Evolutionary conservation across 768 basidiomycete species (phyloP).

Genomic region (Tubosaeta brunneosetosa): DNA sequence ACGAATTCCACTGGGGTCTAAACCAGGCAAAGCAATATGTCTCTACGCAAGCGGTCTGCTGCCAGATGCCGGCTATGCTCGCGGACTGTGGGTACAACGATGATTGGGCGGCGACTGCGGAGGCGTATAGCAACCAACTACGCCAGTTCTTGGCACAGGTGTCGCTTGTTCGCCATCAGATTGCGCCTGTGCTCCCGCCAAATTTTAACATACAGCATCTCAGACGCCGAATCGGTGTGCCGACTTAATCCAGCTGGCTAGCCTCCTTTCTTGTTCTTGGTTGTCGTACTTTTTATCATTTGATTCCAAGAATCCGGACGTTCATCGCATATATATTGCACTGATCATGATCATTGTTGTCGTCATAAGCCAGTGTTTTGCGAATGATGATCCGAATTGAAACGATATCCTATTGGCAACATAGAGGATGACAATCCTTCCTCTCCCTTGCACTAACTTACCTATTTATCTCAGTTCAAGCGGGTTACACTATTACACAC

Average conservation of each 20-base stretch:
- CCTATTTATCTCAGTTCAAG: neutral
- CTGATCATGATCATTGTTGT: neutral
- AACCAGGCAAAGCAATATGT: constrained; percentile 25
- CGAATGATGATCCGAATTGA: neutral
- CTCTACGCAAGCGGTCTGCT: constrained; percentile 17
- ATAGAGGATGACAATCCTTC: neutral
- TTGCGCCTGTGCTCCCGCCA: constrained; percentile 28
- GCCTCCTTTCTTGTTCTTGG: neutral
- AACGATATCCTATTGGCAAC: constrained; percentile 6
- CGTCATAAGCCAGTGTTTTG: neutral
- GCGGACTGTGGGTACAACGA: constrained; percentile 24
- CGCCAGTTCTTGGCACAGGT: constrained; percentile 30
- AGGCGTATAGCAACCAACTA: constrained; percentile 27
- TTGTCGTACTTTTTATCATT: neutral
- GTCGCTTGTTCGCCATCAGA: constrained; percentile 28
- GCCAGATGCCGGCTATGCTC: constrained; percentile 19
- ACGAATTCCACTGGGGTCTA: constrained; percentile 29
- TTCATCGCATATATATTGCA: neutral
- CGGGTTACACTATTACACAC: too few relatives aligned
- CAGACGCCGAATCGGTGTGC: constrained; percentile 24
- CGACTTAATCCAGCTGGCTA: constrained; percentile 11
- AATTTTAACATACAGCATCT: constrained; percentile 31
- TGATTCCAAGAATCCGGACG: neutral
- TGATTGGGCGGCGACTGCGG: constrained; percentile 29
- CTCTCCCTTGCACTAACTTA: neutral